Conservation (phyloP, 129 eudicot species). For the Gnaphalium uliginosum region DNA sequence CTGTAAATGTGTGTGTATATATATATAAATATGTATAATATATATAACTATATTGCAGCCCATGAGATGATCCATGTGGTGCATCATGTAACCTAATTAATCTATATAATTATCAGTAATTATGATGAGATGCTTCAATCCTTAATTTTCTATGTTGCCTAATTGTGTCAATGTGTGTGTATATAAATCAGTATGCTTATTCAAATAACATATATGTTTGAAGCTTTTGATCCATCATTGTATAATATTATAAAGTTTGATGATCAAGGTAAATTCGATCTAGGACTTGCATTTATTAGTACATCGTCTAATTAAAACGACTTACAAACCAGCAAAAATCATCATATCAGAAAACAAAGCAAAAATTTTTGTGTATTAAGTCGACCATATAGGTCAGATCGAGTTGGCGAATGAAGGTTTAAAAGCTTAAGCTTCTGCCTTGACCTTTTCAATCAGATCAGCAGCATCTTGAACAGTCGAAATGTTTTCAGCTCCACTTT, state of each 20-base stretch:
- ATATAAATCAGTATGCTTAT: not conserved
- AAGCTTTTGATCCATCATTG: constrained; percentile 1
- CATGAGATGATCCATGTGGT: constrained; percentile 20
- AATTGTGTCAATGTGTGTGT: not conserved
- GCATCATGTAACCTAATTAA: constrained; percentile 12
- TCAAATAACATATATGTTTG: not conserved
- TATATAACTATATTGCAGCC: constrained; percentile 17
- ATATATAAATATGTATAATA: not conserved
- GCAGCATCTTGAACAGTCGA: constrained; percentile 75
- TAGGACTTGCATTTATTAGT: constrained; percentile 24
- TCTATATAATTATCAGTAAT: not conserved
- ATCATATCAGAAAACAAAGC: constrained; percentile 9
- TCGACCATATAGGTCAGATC: constrained; percentile 2
- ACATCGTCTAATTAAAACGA: constrained; percentile 10
- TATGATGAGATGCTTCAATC: constrained; percentile 3
- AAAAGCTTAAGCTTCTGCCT: constrained; percentile 37
- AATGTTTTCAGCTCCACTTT: constrained; percentile 62
- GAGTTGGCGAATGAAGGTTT: not conserved
- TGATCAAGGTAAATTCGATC: not conserved
- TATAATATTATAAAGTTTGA: not conserved
- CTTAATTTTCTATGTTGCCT: not conserved
- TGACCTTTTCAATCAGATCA: constrained; percentile 62
- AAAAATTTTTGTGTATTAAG: not conserved
- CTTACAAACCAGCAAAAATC: constrained; percentile 21
- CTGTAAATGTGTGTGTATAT: not conserved